phyloP scores from a whole-genome alignment of 257 asterid species.

The Ehretia macrophylla region DNA sequence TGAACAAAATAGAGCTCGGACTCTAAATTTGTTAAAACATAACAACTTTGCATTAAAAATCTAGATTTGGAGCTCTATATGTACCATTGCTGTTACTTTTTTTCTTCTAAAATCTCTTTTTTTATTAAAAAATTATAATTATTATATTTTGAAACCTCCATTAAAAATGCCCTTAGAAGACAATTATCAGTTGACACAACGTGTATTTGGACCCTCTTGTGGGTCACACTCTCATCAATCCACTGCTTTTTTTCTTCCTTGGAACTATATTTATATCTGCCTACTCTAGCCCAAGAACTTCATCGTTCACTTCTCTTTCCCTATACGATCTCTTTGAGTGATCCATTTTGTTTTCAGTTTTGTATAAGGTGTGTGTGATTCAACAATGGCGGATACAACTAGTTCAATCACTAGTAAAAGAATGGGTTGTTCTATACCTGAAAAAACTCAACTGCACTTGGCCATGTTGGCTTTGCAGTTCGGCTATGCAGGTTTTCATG shows the following conservation, averaged over 20 bases:
- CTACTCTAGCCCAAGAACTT: slow-evolving; percentile 35
- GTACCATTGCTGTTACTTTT: too few relatives aligned
- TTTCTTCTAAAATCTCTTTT: too few relatives aligned
- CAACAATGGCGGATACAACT: slow-evolving; percentile 67
- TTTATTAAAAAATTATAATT: too few relatives aligned
- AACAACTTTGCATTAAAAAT: too few relatives aligned
- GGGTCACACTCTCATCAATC: slow-evolving; percentile 19
- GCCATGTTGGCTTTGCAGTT: slow-evolving; percentile 90
- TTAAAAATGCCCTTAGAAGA: too few relatives aligned
- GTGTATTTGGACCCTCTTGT: slow-evolving; percentile 25
- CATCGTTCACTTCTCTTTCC: slow-evolving; percentile 7
- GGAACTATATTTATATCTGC: slow-evolving; percentile 65
- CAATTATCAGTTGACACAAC: slow-evolving; percentile 28
- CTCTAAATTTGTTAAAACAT: too few relatives aligned
- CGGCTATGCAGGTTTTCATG: slow-evolving; percentile 97
- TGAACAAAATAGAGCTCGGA: too few relatives aligned
- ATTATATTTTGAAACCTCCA: too few relatives aligned
- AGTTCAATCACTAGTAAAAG: slow-evolving; percentile 23
- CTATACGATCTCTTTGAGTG: background rate
- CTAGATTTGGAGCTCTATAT: too few relatives aligned
- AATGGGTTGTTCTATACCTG: slow-evolving; percentile 71
- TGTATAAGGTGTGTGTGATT: background rate
- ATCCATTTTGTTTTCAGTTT: background rate
- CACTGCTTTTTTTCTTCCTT: background rate
- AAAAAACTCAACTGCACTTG: slow-evolving; percentile 73